These are phyloP conservation scores for Chamaenerion angustifolium DNA, from an alignment of 345 rosid species.

Conservation along the genomic window DNA sequence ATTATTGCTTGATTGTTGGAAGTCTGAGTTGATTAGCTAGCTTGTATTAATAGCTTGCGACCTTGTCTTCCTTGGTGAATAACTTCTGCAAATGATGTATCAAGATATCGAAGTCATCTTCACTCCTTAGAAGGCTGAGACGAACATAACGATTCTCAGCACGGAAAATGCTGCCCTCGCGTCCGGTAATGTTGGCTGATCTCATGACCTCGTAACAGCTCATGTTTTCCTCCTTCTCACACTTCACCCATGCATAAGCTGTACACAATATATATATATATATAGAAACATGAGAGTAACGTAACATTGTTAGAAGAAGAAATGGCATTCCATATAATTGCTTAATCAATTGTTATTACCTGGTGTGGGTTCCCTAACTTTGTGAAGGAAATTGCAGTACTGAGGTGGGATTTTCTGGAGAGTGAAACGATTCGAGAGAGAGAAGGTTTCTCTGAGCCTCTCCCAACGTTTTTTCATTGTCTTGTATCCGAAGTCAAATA, in stretches of 20 bases:
- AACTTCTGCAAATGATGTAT: slow-evolving; percentile 17
- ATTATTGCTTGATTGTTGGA: slow-evolving; percentile 8
- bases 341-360: slow-evolving; percentile 15
- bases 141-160: slow-evolving; percentile 26
- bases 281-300: not conserved
- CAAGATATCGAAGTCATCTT: slow-evolving; percentile 47
- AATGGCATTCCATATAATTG: too few relatives aligned
- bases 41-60: not conserved
- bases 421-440: slow-evolving; percentile 41
- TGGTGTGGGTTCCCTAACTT: slow-evolving; percentile 20
- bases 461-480: slow-evolving; percentile 40
- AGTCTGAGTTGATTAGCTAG: too few relatives aligned
- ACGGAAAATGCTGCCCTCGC: slow-evolving; percentile 24
- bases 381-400: slow-evolving; percentile 25
- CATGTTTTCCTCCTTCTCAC: slow-evolving; percentile 37
- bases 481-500: slow-evolving; percentile 35
- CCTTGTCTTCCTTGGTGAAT: slow-evolving; percentile 11
- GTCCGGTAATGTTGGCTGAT: slow-evolving; percentile 33
- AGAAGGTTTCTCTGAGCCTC: slow-evolving; percentile 13
- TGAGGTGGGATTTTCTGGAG: slow-evolving; percentile 22
- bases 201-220: slow-evolving; percentile 31
- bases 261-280: not conserved
- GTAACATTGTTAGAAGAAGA: too few relatives aligned
- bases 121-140: slow-evolving; percentile 37
- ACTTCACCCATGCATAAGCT: slow-evolving; percentile 70